Percentiles rank a stretch among this genome's conserved stretches.
Conservation (phyloP, 192 early-diverging fungal genomes). For the Coemansia furcata region DNA sequence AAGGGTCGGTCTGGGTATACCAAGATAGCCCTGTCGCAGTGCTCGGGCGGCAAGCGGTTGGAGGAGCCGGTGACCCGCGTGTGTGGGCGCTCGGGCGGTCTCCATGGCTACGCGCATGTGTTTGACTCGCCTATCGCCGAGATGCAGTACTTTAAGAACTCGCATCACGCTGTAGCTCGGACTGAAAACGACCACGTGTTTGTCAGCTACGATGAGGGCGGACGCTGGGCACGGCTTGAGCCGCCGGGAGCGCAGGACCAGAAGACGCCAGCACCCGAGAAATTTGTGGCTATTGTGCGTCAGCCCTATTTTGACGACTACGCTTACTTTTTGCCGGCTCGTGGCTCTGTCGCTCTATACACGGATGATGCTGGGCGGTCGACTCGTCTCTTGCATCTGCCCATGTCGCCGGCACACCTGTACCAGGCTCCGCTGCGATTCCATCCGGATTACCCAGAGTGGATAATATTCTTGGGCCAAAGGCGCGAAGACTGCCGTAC, state of each 20-base stretch:
- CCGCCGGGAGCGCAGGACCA: slow-evolving; percentile 7
- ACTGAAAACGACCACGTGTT: slow-evolving; percentile 54
- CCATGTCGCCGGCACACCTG: slow-evolving; percentile 61
- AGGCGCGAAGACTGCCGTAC: slow-evolving; percentile 51
- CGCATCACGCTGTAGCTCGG: slow-evolving; percentile 55
- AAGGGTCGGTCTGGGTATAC: slow-evolving; percentile 77
- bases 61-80: slow-evolving; percentile 60
- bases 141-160: slow-evolving; percentile 67
- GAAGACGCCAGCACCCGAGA: neutral
- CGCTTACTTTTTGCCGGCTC: slow-evolving; percentile 61
- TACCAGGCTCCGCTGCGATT: slow-evolving; percentile 68
- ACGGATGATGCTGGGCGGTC: slow-evolving; percentile 63
- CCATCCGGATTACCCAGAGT: slow-evolving; percentile 81
- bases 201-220: slow-evolving; percentile 65
- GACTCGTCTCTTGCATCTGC: slow-evolving; percentile 57
- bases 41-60: slow-evolving; percentile 71
- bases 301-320: slow-evolving; percentile 61
- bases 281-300: slow-evolving; percentile 57
- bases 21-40: slow-evolving; percentile 71
- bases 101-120: slow-evolving; percentile 25
- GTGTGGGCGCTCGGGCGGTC: slow-evolving; percentile 60
- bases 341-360: slow-evolving; percentile 51
- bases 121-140: slow-evolving; percentile 55
- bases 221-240: slow-evolving; percentile 53
- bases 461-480: slow-evolving; percentile 73